Conservation (phyloP, 371 early-diverging fungal species). For the Ordospora colligata region DNA sequence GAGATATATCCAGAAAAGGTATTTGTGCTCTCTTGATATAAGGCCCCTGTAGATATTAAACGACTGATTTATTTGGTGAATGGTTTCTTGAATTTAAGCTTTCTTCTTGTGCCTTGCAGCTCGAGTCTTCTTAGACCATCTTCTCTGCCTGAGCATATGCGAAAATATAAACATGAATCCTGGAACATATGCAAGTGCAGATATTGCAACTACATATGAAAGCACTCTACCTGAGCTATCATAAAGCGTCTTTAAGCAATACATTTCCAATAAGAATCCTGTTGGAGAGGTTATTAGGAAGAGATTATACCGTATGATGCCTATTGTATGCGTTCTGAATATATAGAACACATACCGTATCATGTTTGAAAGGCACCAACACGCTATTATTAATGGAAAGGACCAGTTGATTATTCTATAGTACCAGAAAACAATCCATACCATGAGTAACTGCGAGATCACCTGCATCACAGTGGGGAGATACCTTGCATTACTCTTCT, state of each 20-base stretch:
- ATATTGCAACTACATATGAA: background rate
- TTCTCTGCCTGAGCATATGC: slow-evolving; percentile 42
- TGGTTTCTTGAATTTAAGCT: background rate
- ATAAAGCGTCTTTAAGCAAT: background rate
- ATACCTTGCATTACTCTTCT: slow-evolving; percentile 28
- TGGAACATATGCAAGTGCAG: slow-evolving; percentile 21
- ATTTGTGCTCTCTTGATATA: background rate
- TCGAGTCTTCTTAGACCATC: background rate
- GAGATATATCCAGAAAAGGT: slow-evolving; percentile 18
- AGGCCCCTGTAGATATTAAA: background rate
- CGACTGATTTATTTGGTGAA: background rate
- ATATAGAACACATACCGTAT: slow-evolving; percentile 46
- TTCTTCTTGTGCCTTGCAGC: background rate
- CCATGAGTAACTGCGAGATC: slow-evolving; percentile 27
- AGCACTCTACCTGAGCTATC: background rate
- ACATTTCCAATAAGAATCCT: slow-evolving; percentile 35
- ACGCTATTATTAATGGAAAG: slow-evolving; percentile 21
- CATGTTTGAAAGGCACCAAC: slow-evolving; percentile 43
- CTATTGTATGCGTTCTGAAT: slow-evolving; percentile 10
- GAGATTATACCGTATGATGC: slow-evolving; percentile 37
- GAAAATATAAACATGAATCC: slow-evolving; percentile 31
- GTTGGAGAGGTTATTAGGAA: slow-evolving; percentile 45
- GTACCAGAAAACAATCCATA: slow-evolving; percentile 33
- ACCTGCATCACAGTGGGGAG: slow-evolving; percentile 42
- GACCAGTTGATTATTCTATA: background rate